Percentiles rank a stretch among this genome's conserved stretches.
Evolutionary conservation across 345 rosid genomes (phyloP).

Genomic region (Pistacia atlantica): DNA sequence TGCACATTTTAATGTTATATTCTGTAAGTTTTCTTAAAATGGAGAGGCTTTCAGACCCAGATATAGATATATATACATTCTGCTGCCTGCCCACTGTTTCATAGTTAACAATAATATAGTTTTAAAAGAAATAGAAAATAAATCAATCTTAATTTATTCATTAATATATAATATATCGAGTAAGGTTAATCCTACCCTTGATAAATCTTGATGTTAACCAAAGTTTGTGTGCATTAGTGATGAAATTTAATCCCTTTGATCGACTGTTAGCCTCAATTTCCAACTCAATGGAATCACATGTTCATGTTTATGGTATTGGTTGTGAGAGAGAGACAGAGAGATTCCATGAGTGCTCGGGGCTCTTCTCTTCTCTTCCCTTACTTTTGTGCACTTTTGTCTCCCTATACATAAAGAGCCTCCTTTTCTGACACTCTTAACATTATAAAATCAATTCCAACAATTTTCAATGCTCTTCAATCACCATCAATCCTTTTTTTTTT

Average conservation of each 20-base stretch:
- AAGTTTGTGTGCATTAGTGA: too few species aligned
- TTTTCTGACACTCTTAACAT: not conserved
- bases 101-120: too few species aligned
- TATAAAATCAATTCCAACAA: not conserved
- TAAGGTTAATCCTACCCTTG: too few species aligned
- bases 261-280: not conserved
- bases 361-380: not conserved
- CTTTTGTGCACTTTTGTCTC: not conserved
- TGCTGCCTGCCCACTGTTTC: too few species aligned
- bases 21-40: not conserved
- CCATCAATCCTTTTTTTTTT: slow-evolving; percentile 4
- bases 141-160: too few species aligned
- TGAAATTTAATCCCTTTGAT: not conserved
- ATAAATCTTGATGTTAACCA: too few species aligned
- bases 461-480: slow-evolving; percentile 12
- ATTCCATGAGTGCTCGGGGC: slow-evolving; percentile 4
- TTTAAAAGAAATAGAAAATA: too few species aligned
- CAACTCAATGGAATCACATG: not conserved
- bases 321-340: not conserved
- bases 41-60: not conserved
- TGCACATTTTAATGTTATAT: not conserved
- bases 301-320: not conserved
- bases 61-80: too few species aligned
- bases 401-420: slow-evolving; percentile 1
- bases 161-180: too few species aligned